Evolutionary conservation across 257 asterid species (phyloP), one percentile per base, ranked within the genome.

Genomic region (Salvia miltiorrhiza): DNA sequence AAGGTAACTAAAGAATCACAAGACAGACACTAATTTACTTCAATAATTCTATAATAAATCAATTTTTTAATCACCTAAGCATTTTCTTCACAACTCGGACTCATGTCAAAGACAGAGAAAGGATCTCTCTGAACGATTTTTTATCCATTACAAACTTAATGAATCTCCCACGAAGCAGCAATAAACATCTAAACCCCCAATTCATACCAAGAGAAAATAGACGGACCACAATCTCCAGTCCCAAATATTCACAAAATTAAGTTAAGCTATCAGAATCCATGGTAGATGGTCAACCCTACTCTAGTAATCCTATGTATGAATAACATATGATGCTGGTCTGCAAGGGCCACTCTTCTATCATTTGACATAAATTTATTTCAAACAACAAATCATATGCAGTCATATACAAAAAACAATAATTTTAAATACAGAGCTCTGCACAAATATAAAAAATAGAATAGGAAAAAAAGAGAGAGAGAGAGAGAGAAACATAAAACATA

Each of bases 231-330:
- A 35, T 24, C 41, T 32, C 49, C 45, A 13, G 52, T 17, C 68
- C 63, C 19, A 49, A 11, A 5, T 52, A 41, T n/a, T 50, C 13
- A 41, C 19, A 63, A 54, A 13, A 24, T 30, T 2, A 5, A 40
- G 5, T 7, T 54, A 19, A 43, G n/a, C 56, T 2, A 41, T 10
- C 21, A 26, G 4, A 54, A 52, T 28, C 17, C 52, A 52, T 19
- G 3, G 43, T 37, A 6, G 60, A 17, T 20, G 28, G 72, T 65
- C 67, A 73, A 73, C 52, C 47, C 49, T 32, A 73, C 52, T 48
- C 49, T 32, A 65, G 61, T 13, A 65, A 63, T 53, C 28, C 76
- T 63, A 53, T 57, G 21, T 30, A 54, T 45, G 58, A 60, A 45
- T 35, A 70, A 14, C 48, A 45, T 60, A n/a, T 35, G 41, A 60